Evolutionary conservation across 768 basidiomycete genomes (phyloP), one percentile per base, ranked within the genome.

Genomic region (Gelatoporia subvermispora): DNA sequence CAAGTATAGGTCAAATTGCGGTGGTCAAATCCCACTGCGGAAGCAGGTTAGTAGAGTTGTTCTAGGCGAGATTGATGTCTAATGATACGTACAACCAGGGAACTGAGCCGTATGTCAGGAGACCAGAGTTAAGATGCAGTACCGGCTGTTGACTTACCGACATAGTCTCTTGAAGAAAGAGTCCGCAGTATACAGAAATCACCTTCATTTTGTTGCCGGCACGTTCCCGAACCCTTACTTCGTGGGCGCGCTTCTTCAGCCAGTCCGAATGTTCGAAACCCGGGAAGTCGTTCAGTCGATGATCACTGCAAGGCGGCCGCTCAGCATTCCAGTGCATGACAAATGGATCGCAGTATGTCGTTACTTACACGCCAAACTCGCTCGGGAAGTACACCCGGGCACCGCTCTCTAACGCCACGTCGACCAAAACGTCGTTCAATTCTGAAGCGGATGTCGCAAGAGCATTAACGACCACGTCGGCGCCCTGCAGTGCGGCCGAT

Each of bases 391-490:
- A 59, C 35, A 54, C 58, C 52, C 50, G 51, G 23, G 45, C 55
- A n/a, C 58, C 53, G 23, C 21, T 37, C 18, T 50, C 36, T 8
- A 59, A 28, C 11, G 52, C 50, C 1, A 48, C 52, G 1, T 49
- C 43, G 11, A 49, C 28, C 35, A 59, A 22, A 9, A 37, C 51
- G 38, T 57, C 41, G 18, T 37, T 41, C 17, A 28, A 36, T 8
- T 31, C 50, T 10, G 13, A 22, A 16, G 50, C 31, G 0, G 13
- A 24, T 8, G 28, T 21, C 10, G 38, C 36, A 39, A 55, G 25
- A 3, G 51, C 49, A 45, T 53, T 58, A n/a, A 63, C 53, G 37
- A 61, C 42, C 34, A 60, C 55, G 45, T 63, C 60, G 3, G 52
- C 54, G 5, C 54, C 59, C 34, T 55, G 48, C 21, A 61, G 47